Evolutionary conservation across 305 asterid genomes (phyloP).

Genomic region (Fraxinus dipetala): DNA sequence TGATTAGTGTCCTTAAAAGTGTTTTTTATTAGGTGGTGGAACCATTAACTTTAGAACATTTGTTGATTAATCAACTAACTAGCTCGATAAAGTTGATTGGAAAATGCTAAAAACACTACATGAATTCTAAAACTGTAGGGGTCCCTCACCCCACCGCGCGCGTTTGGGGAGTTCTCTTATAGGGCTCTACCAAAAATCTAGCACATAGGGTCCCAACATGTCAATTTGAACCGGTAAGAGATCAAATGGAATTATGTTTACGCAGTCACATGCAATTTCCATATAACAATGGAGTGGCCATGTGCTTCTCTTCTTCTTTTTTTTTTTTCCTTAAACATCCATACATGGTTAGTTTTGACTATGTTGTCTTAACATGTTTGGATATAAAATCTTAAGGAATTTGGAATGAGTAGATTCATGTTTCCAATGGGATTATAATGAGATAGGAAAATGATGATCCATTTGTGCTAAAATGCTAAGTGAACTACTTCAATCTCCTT

Average conservation of each 20-base stretch:
- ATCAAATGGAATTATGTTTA: conserved; percentile 9
- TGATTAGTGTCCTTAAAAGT: conserved; percentile 52
- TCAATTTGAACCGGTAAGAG: conserved; percentile 14
- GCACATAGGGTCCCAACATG: neutral
- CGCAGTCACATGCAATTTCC: conserved; percentile 32
- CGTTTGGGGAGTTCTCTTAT: neutral
- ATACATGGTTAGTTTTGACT: conserved; percentile 26
- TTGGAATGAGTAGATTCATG: conserved; percentile 34
- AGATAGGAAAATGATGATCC: neutral
- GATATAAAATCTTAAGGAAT: conserved; percentile 24
- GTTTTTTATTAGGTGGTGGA: conserved; percentile 57
- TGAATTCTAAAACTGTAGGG: conserved; percentile 5
- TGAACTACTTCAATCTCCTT: neutral
- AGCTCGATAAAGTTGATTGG: conserved; percentile 43
- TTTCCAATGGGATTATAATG: conserved; percentile 22
- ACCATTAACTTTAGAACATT: conserved; percentile 48
- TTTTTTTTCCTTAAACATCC: conserved; percentile 20
- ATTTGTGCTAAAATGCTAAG: neutral
- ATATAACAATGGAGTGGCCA: conserved; percentile 37
- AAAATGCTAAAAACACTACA: conserved; percentile 26
- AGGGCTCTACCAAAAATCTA: neutral
- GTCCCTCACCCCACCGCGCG: neutral
- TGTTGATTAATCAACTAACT: conserved; percentile 46
- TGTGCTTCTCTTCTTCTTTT: conserved; percentile 38
- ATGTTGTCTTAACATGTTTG: conserved; percentile 28